phyloP scores from a whole-genome alignment of 225 moss, liverwort and hornwort species.

The Rhytidiadelphus loreus region DNA sequence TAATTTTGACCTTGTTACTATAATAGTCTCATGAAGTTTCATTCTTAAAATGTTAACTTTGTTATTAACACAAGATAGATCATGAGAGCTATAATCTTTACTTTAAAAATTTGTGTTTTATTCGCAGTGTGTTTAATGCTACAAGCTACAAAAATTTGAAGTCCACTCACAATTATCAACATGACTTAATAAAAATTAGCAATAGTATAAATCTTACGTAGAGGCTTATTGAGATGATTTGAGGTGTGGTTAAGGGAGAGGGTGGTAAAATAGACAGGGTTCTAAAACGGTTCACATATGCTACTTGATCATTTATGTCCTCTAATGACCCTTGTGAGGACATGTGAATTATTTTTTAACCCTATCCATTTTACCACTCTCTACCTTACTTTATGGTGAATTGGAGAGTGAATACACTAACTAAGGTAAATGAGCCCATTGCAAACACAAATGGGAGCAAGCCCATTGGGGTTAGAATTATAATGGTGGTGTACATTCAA shows the following conservation, averaged over 20 bases:
- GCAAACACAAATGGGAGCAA: rapidly evolving
- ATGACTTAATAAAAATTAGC: no score
- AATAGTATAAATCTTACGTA: background rate
- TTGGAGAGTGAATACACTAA: background rate
- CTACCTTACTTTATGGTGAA: background rate
- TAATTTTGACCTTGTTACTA: background rate
- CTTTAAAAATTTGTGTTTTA: background rate
- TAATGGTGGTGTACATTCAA: background rate
- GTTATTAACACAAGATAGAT: background rate
- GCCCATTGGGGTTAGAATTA: no score
- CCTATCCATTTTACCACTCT: background rate
- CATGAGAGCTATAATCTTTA: background rate
- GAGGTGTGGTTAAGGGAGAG: background rate
- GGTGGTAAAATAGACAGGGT: background rate
- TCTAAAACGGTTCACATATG: rapidly evolving
- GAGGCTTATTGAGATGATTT: background rate
- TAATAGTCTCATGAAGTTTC: rapidly evolving
- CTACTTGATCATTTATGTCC: rapidly evolving
- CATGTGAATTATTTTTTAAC: background rate
- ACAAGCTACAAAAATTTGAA: background rate
- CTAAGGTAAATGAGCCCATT: background rate
- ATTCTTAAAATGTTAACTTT: background rate
- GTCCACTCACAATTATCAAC: no score
- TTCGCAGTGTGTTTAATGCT: rapidly evolving
- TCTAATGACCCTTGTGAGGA: rapidly evolving